Evolutionary conservation across 169 alveolate species (phyloP), one percentile per base, ranked within the genome.

Genomic region (Eimeria sp.): DNA sequence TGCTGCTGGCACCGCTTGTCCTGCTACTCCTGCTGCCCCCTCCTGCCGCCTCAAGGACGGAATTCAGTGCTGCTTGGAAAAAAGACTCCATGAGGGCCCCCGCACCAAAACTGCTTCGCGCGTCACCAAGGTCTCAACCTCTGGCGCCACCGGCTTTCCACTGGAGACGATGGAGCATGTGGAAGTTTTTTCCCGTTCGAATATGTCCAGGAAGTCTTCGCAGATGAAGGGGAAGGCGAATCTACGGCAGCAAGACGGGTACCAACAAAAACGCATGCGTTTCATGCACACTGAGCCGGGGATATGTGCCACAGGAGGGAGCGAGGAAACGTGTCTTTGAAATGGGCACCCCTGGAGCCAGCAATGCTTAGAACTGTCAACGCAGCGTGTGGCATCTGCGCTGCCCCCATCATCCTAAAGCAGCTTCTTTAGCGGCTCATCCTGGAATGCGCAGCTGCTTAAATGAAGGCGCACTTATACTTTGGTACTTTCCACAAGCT

Each of bases 1-100:
- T 62, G 66, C 66, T 64, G 93, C 68, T 64, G 33, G 62, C 62
- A 58, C 66, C 43, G 64, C 62, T 85, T 49, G 82, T 4, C 82
- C 82, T 85, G 93, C 46, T 64, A 72, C 71, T 66, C 64, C 94
- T 87, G 83, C 68, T 43, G 68, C 83, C 83, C 68, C 83, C 94
- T 25, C 82, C 94, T 64, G 94, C 82, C 62, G 94, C 94, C 82
- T 87, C 94, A 27, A 87, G 94, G 68, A 87, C 78, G 83, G 94
- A 87, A 66, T 66, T 87, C 37, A 87, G 37, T 18, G 94, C 94
- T 33, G 94, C 94, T 49, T 87, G 94, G 76, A 87, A 87, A 58
- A 87, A 87, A 4, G 94, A 87, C 58, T 87, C 94, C 94, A 87
- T 87, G 68, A 40, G 37, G 56, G 94, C 52, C 94, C 49, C 74